Evolutionary conservation across 129 eudicot species (phyloP).

Genomic region (Tagetes patula): DNA sequence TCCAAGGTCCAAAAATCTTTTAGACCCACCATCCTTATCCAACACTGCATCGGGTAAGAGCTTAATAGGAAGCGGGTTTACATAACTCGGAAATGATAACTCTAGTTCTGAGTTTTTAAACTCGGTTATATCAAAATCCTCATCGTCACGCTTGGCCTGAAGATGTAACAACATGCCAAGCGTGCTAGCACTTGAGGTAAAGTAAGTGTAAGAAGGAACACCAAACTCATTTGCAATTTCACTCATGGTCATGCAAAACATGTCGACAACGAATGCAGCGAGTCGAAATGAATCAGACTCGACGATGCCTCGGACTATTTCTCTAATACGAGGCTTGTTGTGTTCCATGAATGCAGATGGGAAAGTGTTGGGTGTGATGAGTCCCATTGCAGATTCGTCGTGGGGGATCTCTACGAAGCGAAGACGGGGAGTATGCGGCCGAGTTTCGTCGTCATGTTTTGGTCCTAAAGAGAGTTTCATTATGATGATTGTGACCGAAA

Average conservation of each 20-base stretch:
- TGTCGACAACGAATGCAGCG: neutral
- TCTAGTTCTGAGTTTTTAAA: neutral
- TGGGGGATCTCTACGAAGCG: neutral
- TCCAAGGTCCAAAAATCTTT: neutral
- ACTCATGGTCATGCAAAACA: conserved; percentile 9
- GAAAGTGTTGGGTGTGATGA: conserved; percentile 5
- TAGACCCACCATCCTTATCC: conserved; percentile 3
- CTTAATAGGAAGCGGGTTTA: neutral
- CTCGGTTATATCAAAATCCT: neutral
- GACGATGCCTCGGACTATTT: neutral
- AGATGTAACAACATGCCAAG: neutral
- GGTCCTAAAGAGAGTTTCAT: neutral
- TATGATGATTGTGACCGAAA: conserved; percentile 6
- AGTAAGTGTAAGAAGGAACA: conserved; percentile 7
- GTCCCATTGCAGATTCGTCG: neutral
- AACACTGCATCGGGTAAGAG: neutral
- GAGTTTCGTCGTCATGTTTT: neutral
- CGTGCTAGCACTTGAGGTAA: neutral
- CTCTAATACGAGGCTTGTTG: conserved; percentile 4
- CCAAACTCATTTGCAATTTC: conserved; percentile 1
- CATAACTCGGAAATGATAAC: neutral
- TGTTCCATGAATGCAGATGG: neutral
- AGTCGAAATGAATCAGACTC: neutral
- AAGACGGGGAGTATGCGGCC: neutral
- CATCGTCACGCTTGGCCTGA: neutral